Evolutionary conservation across 2,329 filamentous ascomycete genomes (phyloP).

Genomic region (Phialophora chinensis): DNA sequence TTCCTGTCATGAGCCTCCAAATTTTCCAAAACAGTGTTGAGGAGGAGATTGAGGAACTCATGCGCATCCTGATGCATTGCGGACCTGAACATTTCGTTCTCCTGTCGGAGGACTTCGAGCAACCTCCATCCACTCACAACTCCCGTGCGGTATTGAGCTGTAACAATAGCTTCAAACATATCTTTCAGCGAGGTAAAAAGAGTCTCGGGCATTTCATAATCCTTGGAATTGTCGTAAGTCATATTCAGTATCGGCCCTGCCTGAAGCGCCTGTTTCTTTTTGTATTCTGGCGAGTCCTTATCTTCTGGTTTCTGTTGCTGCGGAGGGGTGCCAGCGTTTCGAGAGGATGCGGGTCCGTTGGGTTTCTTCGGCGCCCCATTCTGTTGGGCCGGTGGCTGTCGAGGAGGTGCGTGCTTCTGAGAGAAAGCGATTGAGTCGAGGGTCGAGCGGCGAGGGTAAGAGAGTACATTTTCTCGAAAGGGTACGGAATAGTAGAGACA

Average conservation of each 20-base stretch:
- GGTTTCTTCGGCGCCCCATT: slow-evolving; percentile 56
- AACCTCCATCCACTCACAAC: slow-evolving; percentile 93
- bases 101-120: slow-evolving; percentile 87
- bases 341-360: slow-evolving; percentile 43
- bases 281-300: slow-evolving; percentile 94
- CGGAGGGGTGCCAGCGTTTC: slow-evolving; percentile 42
- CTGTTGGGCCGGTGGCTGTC: slow-evolving; percentile 56
- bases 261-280: slow-evolving; percentile 93
- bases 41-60: slow-evolving; percentile 89
- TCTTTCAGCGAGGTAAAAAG: slow-evolving; percentile 95
- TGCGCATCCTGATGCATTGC: slow-evolving; percentile 99
- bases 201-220: slow-evolving; percentile 92
- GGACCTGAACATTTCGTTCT: slow-evolving; percentile 96
- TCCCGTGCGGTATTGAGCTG: slow-evolving; percentile 79
- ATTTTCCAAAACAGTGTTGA: slow-evolving; percentile 96
- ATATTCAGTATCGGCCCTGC: slow-evolving; percentile 86
- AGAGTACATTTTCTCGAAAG: slow-evolving; percentile 92
- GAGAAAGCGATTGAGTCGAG: slow-evolving; percentile 70
- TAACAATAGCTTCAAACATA: slow-evolving; percentile 89
- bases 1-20: slow-evolving; percentile 82
- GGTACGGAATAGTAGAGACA: slow-evolving; percentile 94
- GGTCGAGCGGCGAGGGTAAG: slow-evolving; percentile 78
- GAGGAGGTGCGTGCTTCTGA: slow-evolving; percentile 65
- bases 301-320: slow-evolving; percentile 78
- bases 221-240: slow-evolving; percentile 75